These are phyloP conservation scores for Sporothrix dimorphospora DNA, from an alignment of 2,329 filamentous ascomycete species.

Conservation along the genomic window DNA sequence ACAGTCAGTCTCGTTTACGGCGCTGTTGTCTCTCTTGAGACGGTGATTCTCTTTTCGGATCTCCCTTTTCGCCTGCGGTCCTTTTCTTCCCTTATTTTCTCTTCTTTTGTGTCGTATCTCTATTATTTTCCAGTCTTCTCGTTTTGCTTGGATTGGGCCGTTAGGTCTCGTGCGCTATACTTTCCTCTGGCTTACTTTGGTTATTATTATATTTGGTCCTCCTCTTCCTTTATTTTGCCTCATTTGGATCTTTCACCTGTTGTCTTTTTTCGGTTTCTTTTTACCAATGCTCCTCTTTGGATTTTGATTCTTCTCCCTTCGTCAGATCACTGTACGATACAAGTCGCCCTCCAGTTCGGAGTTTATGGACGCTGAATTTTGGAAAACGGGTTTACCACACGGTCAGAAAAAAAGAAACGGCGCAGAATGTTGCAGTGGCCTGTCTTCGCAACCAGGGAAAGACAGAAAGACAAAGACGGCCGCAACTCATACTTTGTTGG, in stretches of 20 bases:
- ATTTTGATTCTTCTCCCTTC: conserved; percentile 35
- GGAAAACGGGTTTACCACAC: conserved; percentile 35
- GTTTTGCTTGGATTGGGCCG: neutral
- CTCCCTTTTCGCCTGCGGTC: neutral
- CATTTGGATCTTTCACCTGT: neutral
- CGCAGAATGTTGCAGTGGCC: conserved; percentile 8
- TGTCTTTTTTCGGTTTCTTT: conserved; percentile 32
- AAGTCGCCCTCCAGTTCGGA: conserved; percentile 35
- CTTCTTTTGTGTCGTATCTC: conserved; percentile 11
- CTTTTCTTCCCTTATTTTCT: neutral
- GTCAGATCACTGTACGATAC: conserved; percentile 40
- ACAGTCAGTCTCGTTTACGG: neutral
- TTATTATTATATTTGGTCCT: neutral
- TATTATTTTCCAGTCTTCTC: neutral
- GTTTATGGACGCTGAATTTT: conserved; percentile 35
- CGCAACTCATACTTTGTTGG: neutral
- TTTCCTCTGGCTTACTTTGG: neutral
- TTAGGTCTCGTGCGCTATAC: conserved; percentile 1
- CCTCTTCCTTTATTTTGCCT: conserved; percentile 2
- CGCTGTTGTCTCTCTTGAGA: neutral
- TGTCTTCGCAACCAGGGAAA: neutral
- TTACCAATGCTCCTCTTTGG: conserved; percentile 36
- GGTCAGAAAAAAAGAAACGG: conserved; percentile 28
- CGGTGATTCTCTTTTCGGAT: neutral
- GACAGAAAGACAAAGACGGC: conserved; percentile 1